Percentiles rank a stretch among this genome's conserved stretches.
Evolutionary conservation across 306 rosid species (phyloP).

Genomic region (Betula pendula): DNA sequence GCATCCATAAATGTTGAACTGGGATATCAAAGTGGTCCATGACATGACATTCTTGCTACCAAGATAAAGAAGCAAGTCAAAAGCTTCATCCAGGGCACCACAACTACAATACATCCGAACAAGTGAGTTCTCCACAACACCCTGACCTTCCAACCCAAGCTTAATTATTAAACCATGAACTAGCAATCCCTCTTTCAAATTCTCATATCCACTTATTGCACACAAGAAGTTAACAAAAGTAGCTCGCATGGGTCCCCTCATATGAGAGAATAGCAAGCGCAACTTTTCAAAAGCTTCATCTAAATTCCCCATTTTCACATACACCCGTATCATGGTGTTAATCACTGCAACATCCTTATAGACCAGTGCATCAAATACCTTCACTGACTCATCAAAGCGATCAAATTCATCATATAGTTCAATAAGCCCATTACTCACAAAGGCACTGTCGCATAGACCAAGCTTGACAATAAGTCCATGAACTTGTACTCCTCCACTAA

Average conservation of each 20-base stretch:
- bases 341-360: constrained; percentile 1
- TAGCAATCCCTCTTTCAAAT: not conserved
- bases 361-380: not conserved
- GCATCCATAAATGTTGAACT: not conserved
- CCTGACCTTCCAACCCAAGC: constrained; percentile 12
- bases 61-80: not conserved
- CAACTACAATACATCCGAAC: constrained; percentile 7
- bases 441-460: not conserved
- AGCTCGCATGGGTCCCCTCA: not conserved
- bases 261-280: not conserved
- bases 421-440: constrained; percentile 4
- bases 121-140: constrained; percentile 4
- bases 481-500: not conserved
- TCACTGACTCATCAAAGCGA: not conserved
- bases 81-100: constrained; percentile 1
- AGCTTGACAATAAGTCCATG: constrained; percentile 8
- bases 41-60: not conserved
- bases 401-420: constrained; percentile 4
- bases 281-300: not conserved
- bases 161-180: constrained; percentile 7
- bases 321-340: not conserved
- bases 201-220: not conserved
- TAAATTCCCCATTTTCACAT: not conserved
- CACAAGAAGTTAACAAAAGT: constrained; percentile 5
- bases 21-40: constrained; percentile 2